A percentile compares a stretch with the other conserved stretches of the same genome.
phyloP scores from a whole-genome alignment of 2,329 filamentous ascomycete genomes.

The Dactylonectria macrodidyma region DNA sequence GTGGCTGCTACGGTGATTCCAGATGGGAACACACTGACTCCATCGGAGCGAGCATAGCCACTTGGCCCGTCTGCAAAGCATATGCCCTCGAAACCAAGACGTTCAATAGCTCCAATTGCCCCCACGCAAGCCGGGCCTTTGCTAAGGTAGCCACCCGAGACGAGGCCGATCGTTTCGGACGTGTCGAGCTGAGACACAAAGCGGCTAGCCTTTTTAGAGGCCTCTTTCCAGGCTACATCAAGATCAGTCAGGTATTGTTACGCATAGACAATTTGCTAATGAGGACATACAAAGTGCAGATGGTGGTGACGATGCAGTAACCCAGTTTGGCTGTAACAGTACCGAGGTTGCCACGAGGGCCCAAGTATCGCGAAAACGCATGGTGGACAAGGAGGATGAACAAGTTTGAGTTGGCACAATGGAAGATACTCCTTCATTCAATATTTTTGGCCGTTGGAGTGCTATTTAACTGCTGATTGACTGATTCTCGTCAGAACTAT shows the following conservation, averaged over 20 bases:
- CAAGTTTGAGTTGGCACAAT: neutral
- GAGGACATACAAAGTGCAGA: neutral
- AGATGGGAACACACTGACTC: conserved; percentile 8
- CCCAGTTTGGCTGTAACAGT: neutral
- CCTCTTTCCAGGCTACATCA: neutral
- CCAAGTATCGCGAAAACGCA: neutral
- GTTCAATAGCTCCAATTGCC: conserved; percentile 6
- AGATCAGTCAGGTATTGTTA: neutral
- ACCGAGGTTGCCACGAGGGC: neutral
- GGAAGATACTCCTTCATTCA: neutral
- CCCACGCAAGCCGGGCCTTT: neutral
- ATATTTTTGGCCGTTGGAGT: neutral
- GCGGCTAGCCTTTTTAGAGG: neutral
- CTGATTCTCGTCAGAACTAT: neutral
- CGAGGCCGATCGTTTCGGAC: conserved; percentile 13
- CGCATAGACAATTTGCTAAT: neutral
- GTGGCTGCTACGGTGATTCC: conserved; percentile 12
- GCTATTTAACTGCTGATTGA: neutral
- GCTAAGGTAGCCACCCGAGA: conserved; percentile 11
- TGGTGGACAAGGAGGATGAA: neutral
- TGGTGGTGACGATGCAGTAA: neutral
- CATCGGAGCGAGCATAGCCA: conserved; percentile 60
- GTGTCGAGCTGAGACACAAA: conserved; percentile 16
- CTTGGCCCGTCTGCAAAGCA: conserved; percentile 17
- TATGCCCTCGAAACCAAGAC: conserved; percentile 11